A percentile compares a stretch with the other conserved stretches of the same genome.
phyloP scores from a whole-genome alignment of 2,329 filamentous ascomycete genomes.

The Diaporthe sp. region DNA sequence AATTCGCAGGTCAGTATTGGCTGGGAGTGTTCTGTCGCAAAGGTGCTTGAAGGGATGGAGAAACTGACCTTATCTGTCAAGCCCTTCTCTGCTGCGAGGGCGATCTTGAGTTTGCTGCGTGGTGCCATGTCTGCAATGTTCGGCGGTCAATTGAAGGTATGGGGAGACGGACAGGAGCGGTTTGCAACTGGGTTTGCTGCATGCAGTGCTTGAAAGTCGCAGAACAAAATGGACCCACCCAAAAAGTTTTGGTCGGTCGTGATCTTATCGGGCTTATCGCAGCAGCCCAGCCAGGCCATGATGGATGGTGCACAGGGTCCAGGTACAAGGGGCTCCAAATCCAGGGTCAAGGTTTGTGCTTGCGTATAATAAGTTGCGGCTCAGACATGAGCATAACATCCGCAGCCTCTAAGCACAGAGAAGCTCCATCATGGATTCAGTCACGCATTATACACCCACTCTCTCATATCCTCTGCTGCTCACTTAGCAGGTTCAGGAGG shows the following conservation, averaged over 20 bases:
- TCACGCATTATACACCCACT: not conserved
- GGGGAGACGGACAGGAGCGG: not conserved
- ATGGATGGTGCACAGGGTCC: slow-evolving; percentile 1
- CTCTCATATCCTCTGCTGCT: not conserved
- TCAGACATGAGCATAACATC: not conserved
- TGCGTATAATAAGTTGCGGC: not conserved
- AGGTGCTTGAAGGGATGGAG: not conserved
- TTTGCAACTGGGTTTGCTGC: slow-evolving; percentile 22
- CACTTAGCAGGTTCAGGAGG: not conserved
- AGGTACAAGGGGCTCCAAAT: not conserved
- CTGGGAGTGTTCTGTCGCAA: not conserved
- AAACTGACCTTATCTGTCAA: slow-evolving; percentile 55
- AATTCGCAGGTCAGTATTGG: not conserved
- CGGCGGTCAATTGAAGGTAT: slow-evolving; percentile 10
- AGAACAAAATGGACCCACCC: slow-evolving; percentile 35
- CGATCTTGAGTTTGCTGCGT: slow-evolving; percentile 65
- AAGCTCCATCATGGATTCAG: not conserved
- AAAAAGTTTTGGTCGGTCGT: slow-evolving; percentile 40
- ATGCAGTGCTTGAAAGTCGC: slow-evolving; percentile 34
- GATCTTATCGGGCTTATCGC: slow-evolving; percentile 37
- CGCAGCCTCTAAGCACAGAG: not conserved
- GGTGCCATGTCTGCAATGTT: slow-evolving; percentile 37
- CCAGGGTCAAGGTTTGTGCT: not conserved
- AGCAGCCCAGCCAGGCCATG: not conserved
- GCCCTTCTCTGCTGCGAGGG: slow-evolving; percentile 68